Percentiles rank a stretch among this genome's conserved stretches.
These are phyloP conservation scores for Macrophomina tecta DNA, from an alignment of 2,329 filamentous ascomycete genomes.

Conservation along the genomic window DNA sequence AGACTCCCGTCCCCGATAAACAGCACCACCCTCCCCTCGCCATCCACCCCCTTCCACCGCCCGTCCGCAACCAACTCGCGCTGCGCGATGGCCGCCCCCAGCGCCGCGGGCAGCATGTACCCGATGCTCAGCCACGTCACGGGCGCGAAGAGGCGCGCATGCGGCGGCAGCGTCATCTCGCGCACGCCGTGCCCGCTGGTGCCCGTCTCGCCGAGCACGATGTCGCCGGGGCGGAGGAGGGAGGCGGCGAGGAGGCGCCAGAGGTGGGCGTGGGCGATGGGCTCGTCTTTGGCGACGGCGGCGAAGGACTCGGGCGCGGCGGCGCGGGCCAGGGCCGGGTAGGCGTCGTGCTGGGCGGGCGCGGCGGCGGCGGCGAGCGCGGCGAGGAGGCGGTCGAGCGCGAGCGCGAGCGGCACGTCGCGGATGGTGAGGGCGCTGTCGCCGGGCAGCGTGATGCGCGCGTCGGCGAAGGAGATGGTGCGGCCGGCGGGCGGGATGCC, in stretches of 20 bases:
- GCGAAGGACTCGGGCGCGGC: background rate
- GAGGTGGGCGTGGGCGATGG: background rate
- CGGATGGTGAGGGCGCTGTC: too few species aligned
- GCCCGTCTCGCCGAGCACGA: slow-evolving; percentile 64
- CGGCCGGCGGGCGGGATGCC: slow-evolving; percentile 42
- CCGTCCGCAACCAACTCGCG: background rate
- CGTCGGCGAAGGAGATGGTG: slow-evolving; percentile 14
- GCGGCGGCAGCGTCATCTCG: slow-evolving; percentile 47
- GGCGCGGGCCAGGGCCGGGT: background rate
- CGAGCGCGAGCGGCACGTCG: background rate
- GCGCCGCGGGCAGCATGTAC: slow-evolving; percentile 64
- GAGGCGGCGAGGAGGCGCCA: slow-evolving; percentile 29
- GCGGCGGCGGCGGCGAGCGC: too few species aligned
- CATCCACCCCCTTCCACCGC: background rate
- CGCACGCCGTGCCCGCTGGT: slow-evolving; percentile 48
- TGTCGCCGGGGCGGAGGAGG: slow-evolving; percentile 59
- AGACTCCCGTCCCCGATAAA: slow-evolving; percentile 46
- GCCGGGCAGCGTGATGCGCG: background rate
- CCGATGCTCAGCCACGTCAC: slow-evolving; percentile 67
- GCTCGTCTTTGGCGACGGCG: background rate
- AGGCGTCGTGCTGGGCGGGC: background rate
- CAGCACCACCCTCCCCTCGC: slow-evolving; percentile 35
- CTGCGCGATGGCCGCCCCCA: slow-evolving; percentile 57
- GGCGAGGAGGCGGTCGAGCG: background rate
- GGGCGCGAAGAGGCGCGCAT: slow-evolving; percentile 55